phyloP scores from a whole-genome alignment of 2,329 filamentous ascomycete species.

The Aspergillus costaricaensis region DNA sequence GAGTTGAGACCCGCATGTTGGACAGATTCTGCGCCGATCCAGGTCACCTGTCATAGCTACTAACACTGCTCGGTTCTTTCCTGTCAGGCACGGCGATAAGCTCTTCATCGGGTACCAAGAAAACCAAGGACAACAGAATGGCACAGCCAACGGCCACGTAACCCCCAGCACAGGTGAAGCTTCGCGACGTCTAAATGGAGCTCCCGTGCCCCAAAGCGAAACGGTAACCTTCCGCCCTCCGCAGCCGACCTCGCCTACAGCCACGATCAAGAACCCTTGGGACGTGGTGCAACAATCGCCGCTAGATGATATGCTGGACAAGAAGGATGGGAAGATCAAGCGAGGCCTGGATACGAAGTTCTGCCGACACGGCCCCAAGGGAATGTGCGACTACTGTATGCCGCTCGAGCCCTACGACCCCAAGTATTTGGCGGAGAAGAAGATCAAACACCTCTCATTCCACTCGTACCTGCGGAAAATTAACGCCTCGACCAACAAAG shows the following conservation, averaged over 20 bases:
- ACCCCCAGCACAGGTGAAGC: constrained; percentile 23
- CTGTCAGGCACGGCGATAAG: constrained; percentile 78
- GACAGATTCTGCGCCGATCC: not conserved
- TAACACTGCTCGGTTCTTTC: constrained; percentile 20
- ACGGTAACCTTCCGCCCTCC: constrained; percentile 65
- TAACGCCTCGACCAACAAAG: constrained; percentile 94
- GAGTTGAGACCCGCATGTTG: constrained; percentile 22
- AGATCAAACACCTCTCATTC: constrained; percentile 98
- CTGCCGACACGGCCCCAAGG: constrained; percentile 94
- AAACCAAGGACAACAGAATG: constrained; percentile 54
- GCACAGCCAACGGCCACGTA: constrained; percentile 33
- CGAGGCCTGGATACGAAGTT: constrained; percentile 75
- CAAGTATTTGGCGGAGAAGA: constrained; percentile 88
- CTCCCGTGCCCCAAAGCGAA: constrained; percentile 49
- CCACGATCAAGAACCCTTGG: constrained; percentile 84
- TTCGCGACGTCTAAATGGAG: constrained; percentile 42
- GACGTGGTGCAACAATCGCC: constrained; percentile 85
- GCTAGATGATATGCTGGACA: constrained; percentile 84
- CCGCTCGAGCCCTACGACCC: constrained; percentile 90
- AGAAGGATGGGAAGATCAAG: constrained; percentile 83
- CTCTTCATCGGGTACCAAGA: constrained; percentile 82
- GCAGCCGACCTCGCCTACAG: constrained; percentile 55
- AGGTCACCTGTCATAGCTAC: constrained; percentile 10
- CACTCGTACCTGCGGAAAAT: constrained; percentile 93
- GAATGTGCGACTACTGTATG: constrained; percentile 99